Evolutionary conservation across 768 basidiomycete genomes (phyloP).

Genomic region (Tremella fuciformis): DNA sequence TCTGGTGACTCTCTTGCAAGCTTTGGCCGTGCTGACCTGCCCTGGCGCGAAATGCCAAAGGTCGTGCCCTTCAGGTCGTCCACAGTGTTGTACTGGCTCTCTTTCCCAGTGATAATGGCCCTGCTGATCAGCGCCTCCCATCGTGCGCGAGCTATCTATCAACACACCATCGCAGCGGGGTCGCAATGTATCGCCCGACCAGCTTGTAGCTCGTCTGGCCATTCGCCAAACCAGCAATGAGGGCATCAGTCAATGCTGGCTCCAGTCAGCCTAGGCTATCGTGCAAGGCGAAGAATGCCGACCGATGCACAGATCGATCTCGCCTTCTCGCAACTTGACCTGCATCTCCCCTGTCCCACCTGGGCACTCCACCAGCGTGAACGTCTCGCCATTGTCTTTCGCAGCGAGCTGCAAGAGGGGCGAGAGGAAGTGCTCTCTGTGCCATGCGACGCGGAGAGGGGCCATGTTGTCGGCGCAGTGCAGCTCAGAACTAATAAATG

Average conservation of each 20-base stretch:
- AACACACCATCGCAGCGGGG: constrained; percentile 77
- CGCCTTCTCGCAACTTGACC: constrained; percentile 49
- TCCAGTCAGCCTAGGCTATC: constrained; percentile 57
- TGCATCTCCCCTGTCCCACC: constrained; percentile 55
- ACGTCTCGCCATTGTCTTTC: constrained; percentile 65
- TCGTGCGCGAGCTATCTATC: neutral
- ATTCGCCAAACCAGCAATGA: constrained; percentile 89
- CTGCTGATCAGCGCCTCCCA: constrained; percentile 47
- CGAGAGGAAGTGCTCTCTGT: constrained; percentile 72
- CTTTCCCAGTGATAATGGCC: constrained; percentile 87
- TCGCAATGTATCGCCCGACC: constrained; percentile 84
- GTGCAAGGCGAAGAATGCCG: neutral
- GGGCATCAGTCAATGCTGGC: constrained; percentile 80
- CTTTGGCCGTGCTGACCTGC: constrained; percentile 59
- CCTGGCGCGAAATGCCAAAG: constrained; percentile 82
- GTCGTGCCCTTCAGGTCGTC: constrained; percentile 73
- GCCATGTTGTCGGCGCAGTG: constrained; percentile 1
- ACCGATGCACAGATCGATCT: constrained; percentile 48
- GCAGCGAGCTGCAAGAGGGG: constrained; percentile 83
- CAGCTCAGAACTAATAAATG: neutral
- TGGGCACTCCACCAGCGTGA: constrained; percentile 84
- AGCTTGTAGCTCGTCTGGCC: constrained; percentile 84
- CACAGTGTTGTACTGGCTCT: constrained; percentile 68
- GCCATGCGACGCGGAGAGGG: constrained; percentile 49
- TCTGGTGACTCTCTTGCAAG: neutral